Evolutionary conservation across 129 eudicot genomes (phyloP).

Genomic region (Helianthus annuus): HanXRQr2.0-SUNRISE NC_035441.2:188034319-188034818

Average conservation of each 20-base stretch:
- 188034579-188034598: slow-evolving; percentile 70
- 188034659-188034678: slow-evolving; percentile 35
- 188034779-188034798: slow-evolving; percentile 44
- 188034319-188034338: too few species aligned
- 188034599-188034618: slow-evolving; percentile 56
- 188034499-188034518: slow-evolving; percentile 14
- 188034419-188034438: slow-evolving; percentile 28
- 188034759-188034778: slow-evolving; percentile 32
- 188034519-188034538: neutral
- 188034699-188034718: slow-evolving; percentile 69
- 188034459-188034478: slow-evolving; percentile 4
- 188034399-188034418: slow-evolving; percentile 67
- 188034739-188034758: slow-evolving; percentile 55
- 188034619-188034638: slow-evolving; percentile 81
- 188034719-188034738: slow-evolving; percentile 52
- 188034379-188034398: slow-evolving; percentile 73
- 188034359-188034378: slow-evolving; percentile 60
- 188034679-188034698: slow-evolving; percentile 27
- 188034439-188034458: slow-evolving; percentile 47
- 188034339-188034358: too few species aligned
- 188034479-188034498: slow-evolving; percentile 5
- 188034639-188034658: slow-evolving; percentile 66
- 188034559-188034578: slow-evolving; percentile 44
- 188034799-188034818: slow-evolving; percentile 45
- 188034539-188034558: slow-evolving; percentile 50